Evolutionary conservation across 208 protist species (phyloP), one percentile per base, ranked within the genome.

Genomic region (Trypanosoma mega): DNA sequence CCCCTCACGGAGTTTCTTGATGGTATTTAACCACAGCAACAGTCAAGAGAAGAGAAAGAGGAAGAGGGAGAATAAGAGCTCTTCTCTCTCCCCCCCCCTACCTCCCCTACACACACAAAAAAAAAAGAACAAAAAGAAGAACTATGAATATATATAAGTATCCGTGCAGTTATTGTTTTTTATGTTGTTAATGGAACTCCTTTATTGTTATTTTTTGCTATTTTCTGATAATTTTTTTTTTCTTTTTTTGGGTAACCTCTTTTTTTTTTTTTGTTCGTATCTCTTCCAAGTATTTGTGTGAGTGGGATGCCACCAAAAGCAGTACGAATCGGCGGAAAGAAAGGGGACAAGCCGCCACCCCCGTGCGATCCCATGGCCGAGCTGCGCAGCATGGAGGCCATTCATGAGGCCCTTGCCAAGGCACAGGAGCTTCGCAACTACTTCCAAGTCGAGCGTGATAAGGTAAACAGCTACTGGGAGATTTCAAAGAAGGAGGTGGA

Each of bases 381-480:
- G 33, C 47, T 76, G 3, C 68, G 23, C 2, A 59, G 21, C 14
- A 18, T 81, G 12, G 66, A 76, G 9, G 36, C 66, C 23, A 74
- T 98, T 12, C 80, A 90, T 63, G 80, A 80, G 18, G 75, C 85
- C 41, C 76, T 98, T 26, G 74, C 88, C 23, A 85, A 95, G 57
- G 91, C 92, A 45, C 72, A 96, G 72, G 70, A 94, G 71, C 75
- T 97, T 63, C 92, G 97, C 46, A 98, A 98, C 76, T 98, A 98
- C 72, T 98, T 96, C 67, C 96, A 99, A 79, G 72, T 97, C 14
- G 97, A 98, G 68, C 87, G 96, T 20, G 97, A 99, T 70, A 96
- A 97, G 67, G 89, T 98, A 48, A 84, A 96, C 50, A 74, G 58
- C 11, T 93, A 97, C 58, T 98, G 94, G 90, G 83, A 97, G 16